These are phyloP conservation scores for Epichloe baconii DNA, from an alignment of 2,329 filamentous ascomycete genomes.

Conservation along the genomic window DNA sequence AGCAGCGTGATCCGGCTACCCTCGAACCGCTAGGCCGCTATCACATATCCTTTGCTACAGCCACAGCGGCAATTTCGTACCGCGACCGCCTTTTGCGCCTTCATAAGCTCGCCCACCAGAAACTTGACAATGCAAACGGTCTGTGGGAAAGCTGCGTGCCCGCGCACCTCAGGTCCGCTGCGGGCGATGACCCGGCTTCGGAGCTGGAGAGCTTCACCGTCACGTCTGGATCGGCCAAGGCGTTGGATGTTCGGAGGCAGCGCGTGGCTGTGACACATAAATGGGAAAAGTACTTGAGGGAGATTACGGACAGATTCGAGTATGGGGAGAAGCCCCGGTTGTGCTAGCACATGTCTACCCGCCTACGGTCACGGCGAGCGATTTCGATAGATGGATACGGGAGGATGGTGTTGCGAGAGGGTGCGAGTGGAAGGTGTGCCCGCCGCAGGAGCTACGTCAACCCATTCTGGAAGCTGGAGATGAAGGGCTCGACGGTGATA, in stretches of 20 bases:
- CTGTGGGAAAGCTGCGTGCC: conserved; percentile 19
- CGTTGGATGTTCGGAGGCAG: conserved; percentile 7
- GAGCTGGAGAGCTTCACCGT: conserved; percentile 18
- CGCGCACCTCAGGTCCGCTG: conserved; percentile 11
- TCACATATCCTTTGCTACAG: conserved; percentile 52
- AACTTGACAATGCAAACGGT: conserved; percentile 15
- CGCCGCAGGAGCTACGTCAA: conserved; percentile 8
- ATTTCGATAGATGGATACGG: conserved; percentile 25
- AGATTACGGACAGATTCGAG: conserved; percentile 11
- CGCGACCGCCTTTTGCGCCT: conserved; percentile 26
- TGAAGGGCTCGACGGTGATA: conserved; percentile 6
- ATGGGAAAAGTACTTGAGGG: conserved; percentile 15
- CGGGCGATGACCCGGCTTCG: conserved; percentile 7
- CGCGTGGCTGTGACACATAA: conserved; percentile 12
- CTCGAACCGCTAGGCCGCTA: conserved; percentile 53
- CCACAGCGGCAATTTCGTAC: conserved; percentile 48
- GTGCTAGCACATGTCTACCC: conserved; percentile 20
- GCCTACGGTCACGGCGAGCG: conserved; percentile 16
- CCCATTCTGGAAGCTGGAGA: not conserved
- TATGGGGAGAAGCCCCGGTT: conserved; percentile 14
- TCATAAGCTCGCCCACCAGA: conserved; percentile 18
- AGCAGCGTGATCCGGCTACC: conserved; percentile 49
- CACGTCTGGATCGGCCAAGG: conserved; percentile 13
- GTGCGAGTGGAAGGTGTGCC: conserved; percentile 12
- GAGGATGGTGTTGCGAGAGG: conserved; percentile 28